phyloP scores from a whole-genome alignment of 148 eudicot species.

The Rhododendron griersonianum region DNA sequence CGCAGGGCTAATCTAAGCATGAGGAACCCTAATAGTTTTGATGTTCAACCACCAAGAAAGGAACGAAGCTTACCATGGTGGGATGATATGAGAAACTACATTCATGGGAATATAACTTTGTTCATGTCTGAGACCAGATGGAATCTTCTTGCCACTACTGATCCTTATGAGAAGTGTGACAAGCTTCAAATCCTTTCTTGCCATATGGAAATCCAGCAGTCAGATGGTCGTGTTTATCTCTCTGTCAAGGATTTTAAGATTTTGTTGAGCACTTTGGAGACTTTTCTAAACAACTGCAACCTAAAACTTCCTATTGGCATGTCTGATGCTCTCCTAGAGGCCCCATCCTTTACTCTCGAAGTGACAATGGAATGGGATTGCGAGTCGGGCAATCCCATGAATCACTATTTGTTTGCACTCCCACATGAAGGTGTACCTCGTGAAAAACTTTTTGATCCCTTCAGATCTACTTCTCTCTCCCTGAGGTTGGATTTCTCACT shows the following conservation, averaged over 20 bases:
- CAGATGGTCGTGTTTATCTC: slow-evolving; percentile 77
- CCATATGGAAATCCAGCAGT: slow-evolving; percentile 78
- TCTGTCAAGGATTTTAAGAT: slow-evolving; percentile 70
- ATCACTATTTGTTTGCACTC: slow-evolving; percentile 90
- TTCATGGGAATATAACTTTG: slow-evolving; percentile 70
- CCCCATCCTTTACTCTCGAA: slow-evolving; percentile 67
- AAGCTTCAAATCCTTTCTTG: slow-evolving; percentile 69
- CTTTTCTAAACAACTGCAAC: slow-evolving; percentile 55
- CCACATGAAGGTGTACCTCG: slow-evolving; percentile 73
- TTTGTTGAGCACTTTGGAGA: slow-evolving; percentile 84
- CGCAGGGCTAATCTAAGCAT: slow-evolving; percentile 91
- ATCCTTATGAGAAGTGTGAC: slow-evolving; percentile 83
- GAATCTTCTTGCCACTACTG: slow-evolving; percentile 81
- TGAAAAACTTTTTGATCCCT: slow-evolving; percentile 77
- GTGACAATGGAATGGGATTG: slow-evolving; percentile 97
- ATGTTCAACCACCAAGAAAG: slow-evolving; percentile 65
- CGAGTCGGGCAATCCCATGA: slow-evolving; percentile 81
- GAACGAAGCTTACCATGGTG: slow-evolving; percentile 98
- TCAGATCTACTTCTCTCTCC: slow-evolving; percentile 89
- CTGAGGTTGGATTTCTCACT: slow-evolving; percentile 70
- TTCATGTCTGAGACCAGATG: slow-evolving; percentile 72
- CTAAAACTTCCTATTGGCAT: slow-evolving; percentile 51
- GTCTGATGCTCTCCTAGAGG: slow-evolving; percentile 58
- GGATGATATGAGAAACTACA: slow-evolving; percentile 95
- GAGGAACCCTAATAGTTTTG: slow-evolving; percentile 61